Base-by-base conservation (phyloP, 2,329 filamentous ascomycete genomes). In the Penicillium olsonii region DNA sequence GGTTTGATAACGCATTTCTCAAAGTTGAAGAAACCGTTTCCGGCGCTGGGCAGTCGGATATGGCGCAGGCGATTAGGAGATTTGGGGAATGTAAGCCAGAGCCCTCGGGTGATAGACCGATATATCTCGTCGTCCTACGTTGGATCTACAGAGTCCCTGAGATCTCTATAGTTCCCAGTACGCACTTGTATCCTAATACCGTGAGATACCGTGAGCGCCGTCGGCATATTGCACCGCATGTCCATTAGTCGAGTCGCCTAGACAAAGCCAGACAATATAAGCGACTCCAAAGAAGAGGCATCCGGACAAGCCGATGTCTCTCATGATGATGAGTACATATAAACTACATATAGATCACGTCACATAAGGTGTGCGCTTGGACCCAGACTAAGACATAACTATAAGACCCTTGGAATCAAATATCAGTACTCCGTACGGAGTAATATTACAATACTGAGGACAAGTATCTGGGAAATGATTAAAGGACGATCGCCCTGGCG, bases 401-500 rank as follows among this genome's bases (percentile, higher is more conserved):
- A 31, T 14, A n/a, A 31, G 29, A 31, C 29, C 29, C 29, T 31
- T 42, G 33, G 33, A 19, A 41, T n/a, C n/a, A n/a, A n/a, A n/a
- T n/a, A n/a, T n/a, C n/a, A n/a, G n/a, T n/a, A n/a, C n/a, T n/a
- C n/a, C n/a, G n/a, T n/a, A n/a, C n/a, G n/a, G n/a, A 24, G 22
- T 5, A 4, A 24, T 5, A 5, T 24, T 24, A 24, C 20, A 40
- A 20, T 35, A 29, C n/a, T n/a, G 47, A 43, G 43, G 50, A 47
- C 46, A 42, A 18, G 15, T 45, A 43, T 52, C 39, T 12, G 43
- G 52, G 56, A 60, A 60, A 60, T 59, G 50, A 60, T 57, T 22
- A 52, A 55, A 33, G 42, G 56, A 53, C 52, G 56, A 60, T 59
- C 57, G 44, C 19, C 42, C 44, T 52, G 42, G 51, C 34, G 40